Evolutionary conservation across 345 rosid genomes (phyloP), one percentile per base, ranked within the genome.

Genomic region (Limnanthes douglasii): DNA sequence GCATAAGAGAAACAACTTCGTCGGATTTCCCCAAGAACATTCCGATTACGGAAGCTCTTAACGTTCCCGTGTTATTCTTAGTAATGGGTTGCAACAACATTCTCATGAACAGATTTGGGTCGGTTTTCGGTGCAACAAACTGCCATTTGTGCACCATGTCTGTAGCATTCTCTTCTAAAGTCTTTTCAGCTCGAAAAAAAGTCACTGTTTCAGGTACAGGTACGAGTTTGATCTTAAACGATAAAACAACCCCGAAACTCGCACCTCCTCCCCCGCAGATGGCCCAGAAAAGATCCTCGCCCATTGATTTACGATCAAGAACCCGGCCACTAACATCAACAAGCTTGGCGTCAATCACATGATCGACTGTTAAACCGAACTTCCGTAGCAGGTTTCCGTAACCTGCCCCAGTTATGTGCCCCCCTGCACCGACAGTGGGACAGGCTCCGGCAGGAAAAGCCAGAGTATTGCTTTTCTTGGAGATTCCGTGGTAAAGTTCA

Each of bases 341-440:
- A 9, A 75, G 52, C 21, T 71, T 65, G 1, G 79, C 76, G 45
- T 75, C 85, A 4, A 60, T 39, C 0, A 71, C 35, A 18, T 75
- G 24, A 8, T 75, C 85, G 14, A 62, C 69, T 0, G 85, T 49
- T 4, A 75, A 38, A 4, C 85, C 85, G 28, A 54, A 60, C 4
- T 71, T 75, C 26, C 85, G 34, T 8, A 75, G 5, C 67, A 75
- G 39, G 47, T 51, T 65, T 6, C 85, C 85, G 5, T 75, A 75
- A 4, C 85, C 85, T 0, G 62, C 85, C 0, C 79, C 79, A 15
- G 79, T 71, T 0, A 75, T 14, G 42, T 71, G 85, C 6, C 85
- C 85, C 6, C 85, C 79, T 1, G 62, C 78, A 1, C 75, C 85
- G 0, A 75, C 85, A 0, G 76, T 75, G 0, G 76, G 86, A 18